Evolutionary conservation across 1,284 basidiomycete genomes (phyloP).

Genomic region (Sphaerobolus stellatus): DNA sequence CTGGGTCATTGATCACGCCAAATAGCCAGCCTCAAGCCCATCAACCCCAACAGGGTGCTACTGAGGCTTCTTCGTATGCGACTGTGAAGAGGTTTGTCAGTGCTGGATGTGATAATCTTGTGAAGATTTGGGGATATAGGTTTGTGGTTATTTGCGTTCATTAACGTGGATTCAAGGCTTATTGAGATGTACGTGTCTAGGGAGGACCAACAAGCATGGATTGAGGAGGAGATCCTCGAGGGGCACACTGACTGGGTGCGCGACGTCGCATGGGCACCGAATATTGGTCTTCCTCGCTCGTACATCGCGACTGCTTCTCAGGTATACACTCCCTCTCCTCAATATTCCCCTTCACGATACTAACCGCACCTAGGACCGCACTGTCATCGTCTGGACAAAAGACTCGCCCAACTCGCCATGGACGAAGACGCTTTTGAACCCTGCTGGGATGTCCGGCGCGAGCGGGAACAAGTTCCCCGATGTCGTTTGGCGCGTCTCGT

Average conservation of each 20-base stretch:
- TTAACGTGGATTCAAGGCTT: too few species aligned
- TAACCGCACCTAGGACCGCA: constrained; percentile 62
- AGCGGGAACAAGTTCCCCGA: constrained; percentile 82
- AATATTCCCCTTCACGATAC: not conserved
- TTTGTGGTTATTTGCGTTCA: constrained; percentile 3
- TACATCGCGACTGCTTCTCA: constrained; percentile 97
- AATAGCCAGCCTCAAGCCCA: constrained; percentile 43
- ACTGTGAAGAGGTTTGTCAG: constrained; percentile 85
- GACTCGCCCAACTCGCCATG: constrained; percentile 77
- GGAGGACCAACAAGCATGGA: constrained; percentile 80
- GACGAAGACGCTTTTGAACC: constrained; percentile 85
- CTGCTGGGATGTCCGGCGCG: constrained; percentile 53
- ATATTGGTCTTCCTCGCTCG: constrained; percentile 89
- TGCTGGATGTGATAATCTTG: constrained; percentile 94
- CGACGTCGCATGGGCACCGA: constrained; percentile 97
- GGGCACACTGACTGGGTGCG: constrained; percentile 97
- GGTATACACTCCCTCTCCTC: constrained; percentile 39
- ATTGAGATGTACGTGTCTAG: constrained; percentile 29
- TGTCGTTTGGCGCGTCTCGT: constrained; percentile 95
- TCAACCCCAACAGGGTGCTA: constrained; percentile 20
- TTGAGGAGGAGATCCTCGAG: constrained; percentile 83
- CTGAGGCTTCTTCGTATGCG: constrained; percentile 35
- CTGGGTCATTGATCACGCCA: constrained; percentile 78
- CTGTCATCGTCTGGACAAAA: constrained; percentile 94
- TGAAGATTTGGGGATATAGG: constrained; percentile 90